Base-by-base conservation (phyloP, 2,329 filamentous ascomycete species). In the Neoascochyta sp. region DNA sequence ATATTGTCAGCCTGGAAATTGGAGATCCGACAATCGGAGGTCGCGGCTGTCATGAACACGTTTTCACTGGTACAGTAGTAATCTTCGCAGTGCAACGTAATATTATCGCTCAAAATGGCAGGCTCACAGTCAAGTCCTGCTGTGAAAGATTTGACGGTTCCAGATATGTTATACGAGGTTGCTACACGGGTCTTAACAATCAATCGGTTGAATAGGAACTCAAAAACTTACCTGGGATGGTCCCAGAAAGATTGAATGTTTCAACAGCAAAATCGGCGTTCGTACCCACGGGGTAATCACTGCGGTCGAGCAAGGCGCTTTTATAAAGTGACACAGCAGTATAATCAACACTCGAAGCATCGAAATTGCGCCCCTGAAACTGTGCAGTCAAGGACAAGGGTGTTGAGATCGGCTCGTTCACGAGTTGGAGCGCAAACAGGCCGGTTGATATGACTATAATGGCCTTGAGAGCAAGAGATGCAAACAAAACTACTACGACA, bases 221-320 rank as follows among this genome's bases (percentile, higher is more conserved):
- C 7, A 12, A n/a, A 5, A 20, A 20, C 7, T 20, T 20, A 27
- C 25, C 16, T 19, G 9, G 18, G 7, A 30, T 16, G 4, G 16
- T 11, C 4, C 21, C 16, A 12, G 29, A 20, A 6, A 17, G 17
- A 7, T 26, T 14, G 17, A 32, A 32, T 14, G 18, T 12, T n/a
- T 24, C 29, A 13, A 22, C 23, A 7, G 23, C 29, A 10, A 20
- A 32, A 14, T 25, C n/a, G 3, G 11, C 16, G 16, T 32, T 32
- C 9, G 29, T 32, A n/a, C 29, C 29, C 7, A 12, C 12, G 3
- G 22, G 22, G 10, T 25, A 22, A 2, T 26, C 29, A n/a, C 25
- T 22, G 16, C 26, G 19, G 3, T 22, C 16, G 10, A 26, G 16
- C 8, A 25, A 13, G 2, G 12, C 3, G 9, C 22, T 21, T 12